Percentiles rank a stretch among this genome's conserved stretches.
These are phyloP conservation scores for Aspergillus sp. DNA, from an alignment of 2,329 filamentous ascomycete species.

Conservation along the genomic window DNA sequence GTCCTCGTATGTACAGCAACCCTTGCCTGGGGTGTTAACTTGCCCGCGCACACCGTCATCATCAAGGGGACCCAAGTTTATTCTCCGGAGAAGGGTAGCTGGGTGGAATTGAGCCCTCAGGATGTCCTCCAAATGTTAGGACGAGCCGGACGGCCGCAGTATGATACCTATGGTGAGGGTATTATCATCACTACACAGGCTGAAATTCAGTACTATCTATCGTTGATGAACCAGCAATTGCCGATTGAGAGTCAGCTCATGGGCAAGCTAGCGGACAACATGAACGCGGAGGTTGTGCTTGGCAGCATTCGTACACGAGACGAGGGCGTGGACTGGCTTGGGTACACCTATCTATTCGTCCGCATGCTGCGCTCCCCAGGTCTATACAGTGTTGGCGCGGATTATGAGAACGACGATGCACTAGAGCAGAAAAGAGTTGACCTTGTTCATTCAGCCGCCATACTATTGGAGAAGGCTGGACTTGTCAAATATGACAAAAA, in stretches of 20 bases:
- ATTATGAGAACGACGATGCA: constrained; percentile 89
- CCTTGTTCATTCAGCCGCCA: constrained; percentile 88
- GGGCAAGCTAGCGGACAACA: constrained; percentile 87
- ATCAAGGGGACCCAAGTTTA: constrained; percentile 99
- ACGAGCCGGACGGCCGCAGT: constrained; percentile 93
- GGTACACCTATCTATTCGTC: constrained; percentile 96
- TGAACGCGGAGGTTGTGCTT: constrained; percentile 94
- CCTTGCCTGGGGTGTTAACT: constrained; percentile 97
- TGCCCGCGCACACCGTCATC: constrained; percentile 96
- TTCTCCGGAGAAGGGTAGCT: constrained; percentile 96
- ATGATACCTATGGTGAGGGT: constrained; percentile 95
- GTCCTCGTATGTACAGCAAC: constrained; percentile 97
- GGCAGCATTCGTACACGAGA: constrained; percentile 90
- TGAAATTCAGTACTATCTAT: constrained; percentile 97
- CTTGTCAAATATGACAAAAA: constrained; percentile 96
- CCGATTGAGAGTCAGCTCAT: constrained; percentile 97
- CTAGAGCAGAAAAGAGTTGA: constrained; percentile 98
- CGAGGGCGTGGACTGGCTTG: constrained; percentile 98
- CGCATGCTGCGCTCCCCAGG: constrained; percentile 95
- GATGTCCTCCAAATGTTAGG: constrained; percentile 99
- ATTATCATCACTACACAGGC: constrained; percentile 96
- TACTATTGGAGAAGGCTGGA: constrained; percentile 80
- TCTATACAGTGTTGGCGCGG: constrained; percentile 90
- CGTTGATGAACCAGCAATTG: constrained; percentile 91
- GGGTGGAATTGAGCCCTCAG: constrained; percentile 96